Percentiles rank a stretch among this genome's conserved stretches.
phyloP scores from a whole-genome alignment of 1,284 basidiomycete genomes.

The Stygiomarasmius scandens region DNA sequence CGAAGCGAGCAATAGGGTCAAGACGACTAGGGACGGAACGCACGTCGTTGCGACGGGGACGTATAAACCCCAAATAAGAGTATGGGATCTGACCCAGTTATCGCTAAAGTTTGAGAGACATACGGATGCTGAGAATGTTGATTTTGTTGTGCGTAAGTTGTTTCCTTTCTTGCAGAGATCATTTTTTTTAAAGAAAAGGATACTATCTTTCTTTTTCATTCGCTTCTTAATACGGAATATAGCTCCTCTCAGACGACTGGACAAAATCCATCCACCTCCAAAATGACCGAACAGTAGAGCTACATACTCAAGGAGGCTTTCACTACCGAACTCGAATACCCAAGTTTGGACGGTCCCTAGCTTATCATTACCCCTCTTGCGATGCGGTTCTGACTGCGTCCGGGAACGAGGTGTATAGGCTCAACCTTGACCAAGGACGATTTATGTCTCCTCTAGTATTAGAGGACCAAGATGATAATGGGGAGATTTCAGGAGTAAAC shows the following conservation, averaged over 20 bases:
- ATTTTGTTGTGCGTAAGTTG: slow-evolving; percentile 89
- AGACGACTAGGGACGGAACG: slow-evolving; percentile 89
- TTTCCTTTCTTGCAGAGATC: slow-evolving; percentile 7
- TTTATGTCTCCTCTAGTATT: slow-evolving; percentile 84
- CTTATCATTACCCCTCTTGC: slow-evolving; percentile 86
- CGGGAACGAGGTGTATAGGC: slow-evolving; percentile 87
- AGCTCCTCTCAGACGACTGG: slow-evolving; percentile 99
- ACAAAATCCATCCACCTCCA: slow-evolving; percentile 98
- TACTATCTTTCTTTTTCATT: slow-evolving; percentile 6
- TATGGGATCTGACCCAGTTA: slow-evolving; percentile 94
- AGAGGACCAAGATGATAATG: slow-evolving; percentile 52
- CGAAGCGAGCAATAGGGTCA: slow-evolving; percentile 91
- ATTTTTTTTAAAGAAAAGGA: background rate
- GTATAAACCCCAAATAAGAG: slow-evolving; percentile 97
- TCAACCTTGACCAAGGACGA: slow-evolving; percentile 95
- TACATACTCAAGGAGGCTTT: slow-evolving; percentile 93
- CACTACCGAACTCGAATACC: slow-evolving; percentile 95
- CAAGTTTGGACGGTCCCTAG: slow-evolving; percentile 88
- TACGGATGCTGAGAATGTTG: slow-evolving; percentile 95
- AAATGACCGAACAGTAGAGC: slow-evolving; percentile 91
- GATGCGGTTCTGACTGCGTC: slow-evolving; percentile 80
- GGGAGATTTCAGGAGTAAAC: slow-evolving; percentile 81
- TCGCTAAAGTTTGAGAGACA: slow-evolving; percentile 96
- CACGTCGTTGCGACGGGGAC: slow-evolving; percentile 94
- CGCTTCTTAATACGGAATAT: slow-evolving; percentile 47